A percentile compares a stretch with the other conserved stretches of the same genome.
phyloP scores from a whole-genome alignment of 345 rosid species.

The Eucalyptus microcorys region DNA sequence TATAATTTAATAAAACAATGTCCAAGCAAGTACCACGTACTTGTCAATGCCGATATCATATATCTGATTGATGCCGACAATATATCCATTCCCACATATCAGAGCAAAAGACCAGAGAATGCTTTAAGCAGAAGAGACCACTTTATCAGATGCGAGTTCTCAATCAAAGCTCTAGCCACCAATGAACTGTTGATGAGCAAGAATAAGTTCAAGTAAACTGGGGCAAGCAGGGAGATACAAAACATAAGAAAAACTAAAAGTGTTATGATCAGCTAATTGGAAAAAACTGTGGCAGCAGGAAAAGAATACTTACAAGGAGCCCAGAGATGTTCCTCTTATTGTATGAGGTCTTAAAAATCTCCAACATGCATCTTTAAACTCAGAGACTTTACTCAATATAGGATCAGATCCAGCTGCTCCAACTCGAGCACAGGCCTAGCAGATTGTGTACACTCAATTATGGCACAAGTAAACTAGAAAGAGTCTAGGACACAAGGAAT shows the following conservation, averaged over 20 bases:
- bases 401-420: conserved; percentile 86
- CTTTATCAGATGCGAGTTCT: conserved; percentile 64
- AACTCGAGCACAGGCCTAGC: conserved; percentile 59
- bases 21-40: conserved; percentile 18
- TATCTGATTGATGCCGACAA: conserved; percentile 97
- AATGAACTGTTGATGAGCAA: conserved; percentile 43
- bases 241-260: background rate
- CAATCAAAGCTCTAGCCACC: conserved; percentile 80
- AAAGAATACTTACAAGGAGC: conserved; percentile 40
- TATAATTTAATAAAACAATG: background rate
- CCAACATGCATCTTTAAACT: conserved; percentile 84
- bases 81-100: conserved; percentile 85
- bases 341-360: conserved; percentile 95
- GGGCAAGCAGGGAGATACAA: background rate
- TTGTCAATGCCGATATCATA: conserved; percentile 88
- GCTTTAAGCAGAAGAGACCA: conserved; percentile 82
- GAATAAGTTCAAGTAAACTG: background rate
- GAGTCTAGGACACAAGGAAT: background rate
- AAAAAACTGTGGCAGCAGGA: background rate
- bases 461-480: background rate
- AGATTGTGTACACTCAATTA: conserved; percentile 1
- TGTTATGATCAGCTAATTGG: background rate
- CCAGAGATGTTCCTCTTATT: conserved; percentile 83
- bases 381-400: conserved; percentile 30
- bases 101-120: conserved; percentile 76